Percentiles rank a stretch among this genome's conserved stretches.
phyloP scores from a whole-genome alignment of 2,329 filamentous ascomycete genomes.

The Fusarium mexicanum region DNA sequence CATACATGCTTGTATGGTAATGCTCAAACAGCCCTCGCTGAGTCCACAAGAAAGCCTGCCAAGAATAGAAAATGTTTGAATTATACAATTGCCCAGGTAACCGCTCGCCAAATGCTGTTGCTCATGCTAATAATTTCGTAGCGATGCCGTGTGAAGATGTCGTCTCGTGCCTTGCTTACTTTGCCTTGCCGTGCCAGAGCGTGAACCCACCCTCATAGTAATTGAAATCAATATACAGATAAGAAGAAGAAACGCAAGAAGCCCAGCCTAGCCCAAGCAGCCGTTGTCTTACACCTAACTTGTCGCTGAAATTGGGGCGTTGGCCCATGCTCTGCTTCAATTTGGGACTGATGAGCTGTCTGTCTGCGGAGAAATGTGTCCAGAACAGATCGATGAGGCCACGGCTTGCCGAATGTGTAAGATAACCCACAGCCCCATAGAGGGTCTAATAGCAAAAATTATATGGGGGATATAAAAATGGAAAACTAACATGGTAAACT shows the following conservation, averaged over 20 bases:
- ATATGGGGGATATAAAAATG: not conserved
- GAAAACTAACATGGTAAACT: constrained; percentile 23
- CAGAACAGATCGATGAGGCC: not conserved
- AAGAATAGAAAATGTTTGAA: not conserved
- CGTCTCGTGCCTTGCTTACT: constrained; percentile 3
- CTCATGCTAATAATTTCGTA: constrained; percentile 24
- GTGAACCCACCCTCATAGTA: constrained; percentile 3
- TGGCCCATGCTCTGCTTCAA: constrained; percentile 11
- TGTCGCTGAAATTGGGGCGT: not conserved
- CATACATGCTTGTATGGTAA: constrained; percentile 29
- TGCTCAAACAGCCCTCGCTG: constrained; percentile 12
- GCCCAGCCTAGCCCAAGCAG: not conserved
- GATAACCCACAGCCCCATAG: constrained; percentile 1
- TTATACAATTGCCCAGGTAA: constrained; percentile 29
- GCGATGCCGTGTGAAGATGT: constrained; percentile 17
- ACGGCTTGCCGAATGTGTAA: not conserved
- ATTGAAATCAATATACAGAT: constrained; percentile 20
- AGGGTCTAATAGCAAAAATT: constrained; percentile 1
- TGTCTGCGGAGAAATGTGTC: not conserved
- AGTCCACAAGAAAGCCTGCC: not conserved
- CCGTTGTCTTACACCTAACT: constrained; percentile 8
- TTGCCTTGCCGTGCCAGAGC: constrained; percentile 11
- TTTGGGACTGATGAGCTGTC: constrained; percentile 5
- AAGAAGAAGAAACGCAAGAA: constrained; percentile 8
- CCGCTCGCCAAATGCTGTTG: constrained; percentile 31